phyloP scores from a whole-genome alignment of 441 rosid genomes.

The Populus hybrid region DNA sequence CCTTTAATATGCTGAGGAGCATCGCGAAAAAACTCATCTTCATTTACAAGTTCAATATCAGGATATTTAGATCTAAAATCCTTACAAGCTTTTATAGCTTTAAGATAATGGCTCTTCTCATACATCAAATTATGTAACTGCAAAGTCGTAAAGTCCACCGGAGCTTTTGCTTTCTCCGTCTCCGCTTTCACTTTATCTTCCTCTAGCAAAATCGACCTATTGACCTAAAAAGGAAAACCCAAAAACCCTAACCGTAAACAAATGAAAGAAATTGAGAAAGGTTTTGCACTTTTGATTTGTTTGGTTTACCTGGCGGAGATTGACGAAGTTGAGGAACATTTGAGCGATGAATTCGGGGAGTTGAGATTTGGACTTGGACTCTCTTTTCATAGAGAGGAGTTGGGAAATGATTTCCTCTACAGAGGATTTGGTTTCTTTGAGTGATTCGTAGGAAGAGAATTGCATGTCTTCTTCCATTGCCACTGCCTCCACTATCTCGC shows the following conservation, averaged over 20 bases:
- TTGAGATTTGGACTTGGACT: conserved; percentile 53
- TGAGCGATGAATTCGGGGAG: conserved; percentile 73
- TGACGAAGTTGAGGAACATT: conserved; percentile 75
- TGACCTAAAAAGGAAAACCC: conserved; percentile 39
- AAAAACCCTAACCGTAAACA: not conserved
- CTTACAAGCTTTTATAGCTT: conserved; percentile 77
- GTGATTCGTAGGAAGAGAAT: conserved; percentile 47
- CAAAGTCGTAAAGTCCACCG: conserved; percentile 73
- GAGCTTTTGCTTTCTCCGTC: conserved; percentile 72
- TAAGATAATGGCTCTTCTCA: conserved; percentile 83
- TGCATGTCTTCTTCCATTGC: conserved; percentile 40
- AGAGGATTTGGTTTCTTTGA: conserved; percentile 62
- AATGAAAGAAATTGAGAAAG: not conserved
- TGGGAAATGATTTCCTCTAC: conserved; percentile 59
- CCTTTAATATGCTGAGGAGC: conserved; percentile 73
- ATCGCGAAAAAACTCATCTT: conserved; percentile 65
- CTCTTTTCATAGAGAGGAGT: conserved; percentile 57
- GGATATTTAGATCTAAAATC: conserved; percentile 83
- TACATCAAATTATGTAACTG: conserved; percentile 88
- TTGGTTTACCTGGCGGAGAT: conserved; percentile 77
- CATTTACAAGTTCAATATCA: conserved; percentile 78
- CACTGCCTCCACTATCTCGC: conserved; percentile 76
- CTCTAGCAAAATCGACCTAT: conserved; percentile 67
- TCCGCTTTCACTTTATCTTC: conserved; percentile 75
- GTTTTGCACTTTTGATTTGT: not conserved